phyloP scores from a whole-genome alignment of 306 rosid genomes.

The Geum urbanum region DNA sequence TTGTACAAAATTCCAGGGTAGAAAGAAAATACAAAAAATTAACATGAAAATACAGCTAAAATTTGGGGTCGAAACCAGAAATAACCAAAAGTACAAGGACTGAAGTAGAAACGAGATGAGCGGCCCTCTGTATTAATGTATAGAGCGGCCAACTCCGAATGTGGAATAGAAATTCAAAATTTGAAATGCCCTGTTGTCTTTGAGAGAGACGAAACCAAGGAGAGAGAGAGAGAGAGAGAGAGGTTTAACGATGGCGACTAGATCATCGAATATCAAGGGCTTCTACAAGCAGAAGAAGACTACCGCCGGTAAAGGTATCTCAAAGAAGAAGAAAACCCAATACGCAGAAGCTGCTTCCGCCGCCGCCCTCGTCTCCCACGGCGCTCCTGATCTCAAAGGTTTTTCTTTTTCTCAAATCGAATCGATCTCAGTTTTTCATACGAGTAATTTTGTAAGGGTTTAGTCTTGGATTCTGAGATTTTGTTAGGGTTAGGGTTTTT shows the following conservation, averaged over 20 bases:
- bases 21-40: too few relatives aligned
- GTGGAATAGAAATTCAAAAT: constrained; percentile 23
- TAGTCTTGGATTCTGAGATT: background rate
- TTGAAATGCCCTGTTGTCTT: constrained; percentile 8
- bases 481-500: constrained; percentile 5
- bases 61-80: background rate
- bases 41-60: too few relatives aligned
- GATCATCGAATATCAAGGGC: constrained; percentile 42
- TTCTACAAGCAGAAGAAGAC: constrained; percentile 58
- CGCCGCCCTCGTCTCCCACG: constrained; percentile 36
- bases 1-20: too few relatives aligned
- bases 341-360: constrained; percentile 31
- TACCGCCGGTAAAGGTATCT: background rate
- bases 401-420: background rate
- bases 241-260: constrained; percentile 28
- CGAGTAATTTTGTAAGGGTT: background rate
- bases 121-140: too few relatives aligned
- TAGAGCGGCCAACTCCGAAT: background rate
- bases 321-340: constrained; percentile 10
- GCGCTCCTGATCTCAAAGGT: constrained; percentile 42
- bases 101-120: too few relatives aligned
- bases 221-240: background rate
- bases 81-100: background rate
- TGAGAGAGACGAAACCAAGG: background rate
- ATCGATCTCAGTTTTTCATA: background rate